A percentile compares a stretch with the other conserved stretches of the same genome.
Evolutionary conservation across 176 grass and related monocot genomes (phyloP).

Genomic region (Aegilops tauschii): DNA sequence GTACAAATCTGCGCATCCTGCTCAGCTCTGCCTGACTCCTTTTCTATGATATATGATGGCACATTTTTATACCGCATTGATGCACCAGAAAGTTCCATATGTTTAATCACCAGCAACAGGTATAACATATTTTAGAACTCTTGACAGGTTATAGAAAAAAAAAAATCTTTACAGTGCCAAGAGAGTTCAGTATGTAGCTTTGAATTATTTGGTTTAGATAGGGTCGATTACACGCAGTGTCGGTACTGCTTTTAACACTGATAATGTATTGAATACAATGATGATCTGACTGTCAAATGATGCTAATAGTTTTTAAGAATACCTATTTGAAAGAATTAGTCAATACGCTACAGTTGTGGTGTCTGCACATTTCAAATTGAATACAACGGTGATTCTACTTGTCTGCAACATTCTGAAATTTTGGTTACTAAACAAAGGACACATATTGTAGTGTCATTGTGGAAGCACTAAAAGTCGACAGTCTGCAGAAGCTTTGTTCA

Average conservation of each 20-base stretch:
- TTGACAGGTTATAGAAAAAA: background rate
- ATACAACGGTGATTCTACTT: background rate
- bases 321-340: background rate
- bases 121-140: background rate
- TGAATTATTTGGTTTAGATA: background rate
- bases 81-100: background rate
- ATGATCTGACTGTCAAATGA: background rate
- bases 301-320: background rate
- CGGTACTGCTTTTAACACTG: background rate
- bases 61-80: background rate
- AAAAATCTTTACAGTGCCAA: background rate
- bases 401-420: background rate
- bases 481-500: conserved; percentile 95
- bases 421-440: background rate
- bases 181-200: background rate
- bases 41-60: background rate
- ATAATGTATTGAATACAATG: background rate
- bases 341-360: background rate
- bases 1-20: background rate
- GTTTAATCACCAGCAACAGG: background rate
- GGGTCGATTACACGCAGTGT: background rate
- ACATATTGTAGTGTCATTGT: conserved; percentile 86
- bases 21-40: background rate
- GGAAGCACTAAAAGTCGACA: conserved; percentile 96
- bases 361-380: background rate